Evolutionary conservation across 768 basidiomycete species (phyloP).

Genomic region (Podaxis sp.): DNA sequence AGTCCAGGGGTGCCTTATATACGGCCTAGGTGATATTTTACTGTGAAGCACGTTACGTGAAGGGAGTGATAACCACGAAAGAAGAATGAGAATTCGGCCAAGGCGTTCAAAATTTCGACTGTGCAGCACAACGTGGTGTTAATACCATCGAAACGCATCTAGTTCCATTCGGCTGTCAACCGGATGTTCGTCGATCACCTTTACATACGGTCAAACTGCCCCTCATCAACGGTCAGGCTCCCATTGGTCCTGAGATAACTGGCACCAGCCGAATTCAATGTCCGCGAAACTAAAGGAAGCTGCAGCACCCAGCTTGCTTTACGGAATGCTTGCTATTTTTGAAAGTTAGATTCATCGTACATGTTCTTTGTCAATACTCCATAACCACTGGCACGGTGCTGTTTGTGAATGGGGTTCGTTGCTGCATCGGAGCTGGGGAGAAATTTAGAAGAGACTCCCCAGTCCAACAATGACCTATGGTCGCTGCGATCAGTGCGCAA

Average conservation of each 20-base stretch:
- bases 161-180: slow-evolving; percentile 12
- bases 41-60: not conserved
- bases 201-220: slow-evolving; percentile 11
- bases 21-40: not conserved
- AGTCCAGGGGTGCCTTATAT: slow-evolving; percentile 1
- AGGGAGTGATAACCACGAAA: slow-evolving; percentile 9
- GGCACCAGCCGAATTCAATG: slow-evolving; percentile 13
- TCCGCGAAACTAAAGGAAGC: slow-evolving; percentile 12
- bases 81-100: not conserved
- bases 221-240: slow-evolving; percentile 6
- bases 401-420: not conserved
- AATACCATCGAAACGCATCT: slow-evolving; percentile 13
- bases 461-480: not conserved
- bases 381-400: not conserved
- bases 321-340: slow-evolving; percentile 12
- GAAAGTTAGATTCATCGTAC: not conserved
- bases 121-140: slow-evolving; percentile 15
- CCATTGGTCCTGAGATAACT: slow-evolving; percentile 10
- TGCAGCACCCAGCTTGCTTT: not conserved
- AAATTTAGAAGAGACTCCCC: no score
- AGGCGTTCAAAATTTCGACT: slow-evolving; percentile 12
- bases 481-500: not conserved
- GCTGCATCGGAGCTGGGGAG: not conserved
- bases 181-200: slow-evolving; percentile 8
- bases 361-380: slow-evolving; percentile 3